Base-by-base conservation (phyloP, 2,329 filamentous ascomycete species). In the Biscogniauxia mediterranea region DNA sequence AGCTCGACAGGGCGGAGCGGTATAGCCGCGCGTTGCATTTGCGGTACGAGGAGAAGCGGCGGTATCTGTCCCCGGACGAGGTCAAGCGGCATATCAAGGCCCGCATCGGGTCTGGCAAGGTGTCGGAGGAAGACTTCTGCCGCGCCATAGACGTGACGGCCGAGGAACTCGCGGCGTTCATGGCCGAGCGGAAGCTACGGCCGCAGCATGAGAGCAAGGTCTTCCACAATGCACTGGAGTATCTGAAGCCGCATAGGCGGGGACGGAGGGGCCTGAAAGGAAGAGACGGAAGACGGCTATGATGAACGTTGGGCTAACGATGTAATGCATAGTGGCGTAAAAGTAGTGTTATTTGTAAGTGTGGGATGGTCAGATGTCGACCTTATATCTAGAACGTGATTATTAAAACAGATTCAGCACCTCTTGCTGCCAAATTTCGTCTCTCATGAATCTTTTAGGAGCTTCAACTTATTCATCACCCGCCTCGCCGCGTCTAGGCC, bases 401-500 rank as follows among this genome's bases (percentile, higher is more conserved):
- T 8, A 32, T 32, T 32, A 32, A 8, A 32, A 32, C 11, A 8
- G 28, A 32, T 32, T 32, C 28, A 32, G 11, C 28, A 8, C 11
- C 5, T n/a, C 38, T 46, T 46, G 5, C 13, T 46, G 7, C 28
- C 17, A 11, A 46, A n/a, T n/a, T 11, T n/a, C 13, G 38, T n/a
- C 5, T 5, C 11, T 46, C 6, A 52, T 52, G 51, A 15, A 8
- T 21, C 51, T 52, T 54, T 28, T 7, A 54, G 25, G 52, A 54
- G 21, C 7, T 32, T 26, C 17, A 54, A 32, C 4, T 15, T 17
- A 2, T 3, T 42, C 55, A 64, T 63, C 53, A 51, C 62, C 1
- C 28, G 51, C n/a, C 9, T 42, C 13, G 62, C 64, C 21, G 50
- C 60, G 15, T 55, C 53, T 5, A 64, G 28, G 54, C 62, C 64